These are phyloP conservation scores for Zasmidium citrigriseum DNA, from an alignment of 2,329 filamentous ascomycete genomes.

Conservation along the genomic window DNA sequence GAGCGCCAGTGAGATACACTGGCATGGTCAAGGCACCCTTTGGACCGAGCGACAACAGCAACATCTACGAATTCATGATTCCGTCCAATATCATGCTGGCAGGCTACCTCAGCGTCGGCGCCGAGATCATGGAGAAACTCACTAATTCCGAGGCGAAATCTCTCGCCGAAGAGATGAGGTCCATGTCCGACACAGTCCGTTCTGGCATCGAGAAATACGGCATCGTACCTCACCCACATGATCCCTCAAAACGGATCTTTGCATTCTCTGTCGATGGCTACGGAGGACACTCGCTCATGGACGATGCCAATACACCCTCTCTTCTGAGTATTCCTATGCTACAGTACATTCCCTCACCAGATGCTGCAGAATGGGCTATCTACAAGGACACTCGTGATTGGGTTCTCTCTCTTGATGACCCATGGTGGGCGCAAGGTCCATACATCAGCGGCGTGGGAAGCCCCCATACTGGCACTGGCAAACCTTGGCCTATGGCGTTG, in stretches of 20 bases:
- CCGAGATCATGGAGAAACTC: constrained; percentile 55
- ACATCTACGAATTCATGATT: constrained; percentile 52
- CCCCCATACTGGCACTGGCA: constrained; percentile 48
- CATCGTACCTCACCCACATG: constrained; percentile 39
- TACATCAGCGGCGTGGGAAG: constrained; percentile 51
- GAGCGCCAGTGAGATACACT: constrained; percentile 51
- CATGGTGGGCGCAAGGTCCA: constrained; percentile 54
- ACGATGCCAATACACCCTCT: constrained; percentile 71
- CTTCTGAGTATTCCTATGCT: constrained; percentile 66
- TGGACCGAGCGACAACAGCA: constrained; percentile 52
- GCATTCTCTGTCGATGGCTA: constrained; percentile 49
- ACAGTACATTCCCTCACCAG: constrained; percentile 49
- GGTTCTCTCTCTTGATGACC: constrained; percentile 47
- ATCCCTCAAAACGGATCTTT: constrained; percentile 44
- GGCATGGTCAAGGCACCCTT: constrained; percentile 53
- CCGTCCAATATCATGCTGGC: constrained; percentile 71
- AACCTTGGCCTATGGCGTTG: constrained; percentile 54
- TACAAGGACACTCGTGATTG: constrained; percentile 50
- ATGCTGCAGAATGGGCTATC: constrained; percentile 36
- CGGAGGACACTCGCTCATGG: constrained; percentile 60
- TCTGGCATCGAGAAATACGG: constrained; percentile 48
- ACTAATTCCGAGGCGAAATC: constrained; percentile 41
- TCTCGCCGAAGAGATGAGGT: constrained; percentile 58
- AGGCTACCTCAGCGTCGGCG: constrained; percentile 58
- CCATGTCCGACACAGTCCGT: constrained; percentile 51